Percentiles rank a stretch among this genome's conserved stretches.
Evolutionary conservation across 192 early-diverging fungal genomes (phyloP).

Genomic region (Gryganskiella cystojenkinii): DNA sequence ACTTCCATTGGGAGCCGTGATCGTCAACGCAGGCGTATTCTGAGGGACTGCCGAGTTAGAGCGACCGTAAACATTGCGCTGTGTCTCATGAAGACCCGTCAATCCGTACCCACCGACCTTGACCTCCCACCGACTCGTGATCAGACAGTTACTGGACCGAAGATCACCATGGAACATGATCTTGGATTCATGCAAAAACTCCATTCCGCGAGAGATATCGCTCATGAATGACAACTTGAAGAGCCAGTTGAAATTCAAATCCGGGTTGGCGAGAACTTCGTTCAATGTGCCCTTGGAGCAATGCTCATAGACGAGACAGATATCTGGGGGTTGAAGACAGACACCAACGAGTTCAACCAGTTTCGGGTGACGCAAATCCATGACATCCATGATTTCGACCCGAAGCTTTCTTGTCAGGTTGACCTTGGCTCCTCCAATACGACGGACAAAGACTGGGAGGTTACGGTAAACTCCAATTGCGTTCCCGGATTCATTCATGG

Average conservation of each 20-base stretch:
- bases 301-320: slow-evolving; percentile 57
- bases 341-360: slow-evolving; percentile 55
- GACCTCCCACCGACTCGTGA: slow-evolving; percentile 59
- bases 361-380: slow-evolving; percentile 53
- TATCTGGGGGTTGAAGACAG: slow-evolving; percentile 47
- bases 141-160: slow-evolving; percentile 48
- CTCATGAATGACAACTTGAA: slow-evolving; percentile 60
- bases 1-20: background rate
- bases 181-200: slow-evolving; percentile 58
- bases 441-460: slow-evolving; percentile 48
- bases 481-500: slow-evolving; percentile 38
- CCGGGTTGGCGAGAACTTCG: slow-evolving; percentile 53
- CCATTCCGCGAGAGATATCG: slow-evolving; percentile 56
- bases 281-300: slow-evolving; percentile 56
- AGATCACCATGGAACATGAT: slow-evolving; percentile 52
- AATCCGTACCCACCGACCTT: slow-evolving; percentile 58
- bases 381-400: slow-evolving; percentile 52
- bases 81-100: slow-evolving; percentile 28
- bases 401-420: slow-evolving; percentile 32
- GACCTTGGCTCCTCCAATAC: slow-evolving; percentile 38
- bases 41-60: background rate
- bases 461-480: slow-evolving; percentile 50
- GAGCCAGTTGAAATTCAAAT: slow-evolving; percentile 56
- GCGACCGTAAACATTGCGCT: slow-evolving; percentile 19
- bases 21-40: background rate